These are phyloP conservation scores for Aurantiochytrium sp. DNA, from an alignment of 108 stramenopile genomes.

Conservation along the genomic window DNA sequence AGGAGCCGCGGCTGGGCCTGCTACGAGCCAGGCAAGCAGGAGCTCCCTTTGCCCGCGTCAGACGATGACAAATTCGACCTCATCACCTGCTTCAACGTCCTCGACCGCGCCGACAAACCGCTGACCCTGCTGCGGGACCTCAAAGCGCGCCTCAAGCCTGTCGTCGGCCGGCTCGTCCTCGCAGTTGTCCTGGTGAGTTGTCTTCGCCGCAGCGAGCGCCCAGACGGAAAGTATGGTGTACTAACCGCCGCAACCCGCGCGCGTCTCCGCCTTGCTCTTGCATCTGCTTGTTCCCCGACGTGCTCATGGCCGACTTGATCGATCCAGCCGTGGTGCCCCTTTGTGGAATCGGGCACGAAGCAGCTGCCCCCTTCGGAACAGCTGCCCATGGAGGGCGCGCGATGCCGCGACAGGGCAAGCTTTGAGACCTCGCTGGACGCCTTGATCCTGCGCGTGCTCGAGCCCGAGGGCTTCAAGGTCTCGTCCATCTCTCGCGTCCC, in stretches of 20 bases:
- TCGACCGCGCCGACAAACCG: slow-evolving; percentile 12
- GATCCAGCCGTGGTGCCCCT: slow-evolving; percentile 4
- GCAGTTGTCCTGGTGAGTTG: slow-evolving; percentile 15
- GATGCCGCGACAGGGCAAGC: neutral
- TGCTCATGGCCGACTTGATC: too few species aligned
- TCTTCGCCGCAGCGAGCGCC: neutral
- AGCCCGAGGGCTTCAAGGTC: neutral
- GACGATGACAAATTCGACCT: neutral
- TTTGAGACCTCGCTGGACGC: neutral
- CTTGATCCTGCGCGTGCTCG: neutral
- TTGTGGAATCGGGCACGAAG: neutral
- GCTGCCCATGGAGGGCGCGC: neutral
- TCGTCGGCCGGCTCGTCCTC: neutral
- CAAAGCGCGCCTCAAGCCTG: neutral
- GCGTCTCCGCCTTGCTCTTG: too few species aligned
- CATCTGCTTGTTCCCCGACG: too few species aligned
- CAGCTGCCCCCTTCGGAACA: neutral
- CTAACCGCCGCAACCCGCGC: neutral
- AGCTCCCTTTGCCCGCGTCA: neutral
- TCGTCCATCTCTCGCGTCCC: neutral
- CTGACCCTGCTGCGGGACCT: slow-evolving; percentile 13
- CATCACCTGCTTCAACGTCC: slow-evolving; percentile 17
- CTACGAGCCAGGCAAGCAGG: neutral
- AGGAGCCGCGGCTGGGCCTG: neutral
- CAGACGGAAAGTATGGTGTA: neutral